These are phyloP conservation scores for Lactarius evosmus DNA, from an alignment of 768 basidiomycete genomes.

Conservation along the genomic window DNA sequence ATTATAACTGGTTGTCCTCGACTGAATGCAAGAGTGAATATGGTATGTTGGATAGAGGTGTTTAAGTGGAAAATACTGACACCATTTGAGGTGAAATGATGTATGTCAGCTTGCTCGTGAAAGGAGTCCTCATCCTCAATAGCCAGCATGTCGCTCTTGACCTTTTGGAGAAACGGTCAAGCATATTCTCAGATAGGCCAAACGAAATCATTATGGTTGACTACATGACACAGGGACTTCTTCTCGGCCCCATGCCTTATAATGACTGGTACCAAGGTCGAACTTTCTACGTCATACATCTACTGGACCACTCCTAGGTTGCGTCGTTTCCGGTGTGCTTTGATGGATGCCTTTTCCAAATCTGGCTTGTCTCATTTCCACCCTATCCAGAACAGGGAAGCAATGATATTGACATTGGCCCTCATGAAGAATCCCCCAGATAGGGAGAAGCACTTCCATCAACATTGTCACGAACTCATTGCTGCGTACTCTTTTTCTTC, in stretches of 20 bases:
- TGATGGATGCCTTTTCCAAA: slow-evolving; percentile 30
- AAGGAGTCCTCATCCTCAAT: slow-evolving; percentile 34
- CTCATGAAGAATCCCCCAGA: slow-evolving; percentile 32
- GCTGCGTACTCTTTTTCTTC: too few species aligned
- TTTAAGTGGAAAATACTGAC: background rate
- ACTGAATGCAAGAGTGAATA: background rate
- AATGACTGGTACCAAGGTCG: slow-evolving; percentile 16
- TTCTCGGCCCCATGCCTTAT: slow-evolving; percentile 29
- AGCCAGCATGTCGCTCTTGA: slow-evolving; percentile 31
- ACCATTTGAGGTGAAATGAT: slow-evolving; percentile 32
- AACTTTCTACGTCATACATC: background rate
- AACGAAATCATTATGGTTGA: slow-evolving; percentile 31
- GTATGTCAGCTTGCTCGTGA: slow-evolving; percentile 32
- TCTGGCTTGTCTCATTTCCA: slow-evolving; percentile 30
- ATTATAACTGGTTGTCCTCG: background rate
- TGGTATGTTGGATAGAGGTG: background rate
- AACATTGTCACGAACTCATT: too few species aligned
- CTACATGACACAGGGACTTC: slow-evolving; percentile 32
- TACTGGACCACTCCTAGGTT: slow-evolving; percentile 15
- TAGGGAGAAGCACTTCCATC: slow-evolving; percentile 32
- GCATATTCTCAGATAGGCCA: slow-evolving; percentile 35
- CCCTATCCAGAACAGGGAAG: slow-evolving; percentile 35
- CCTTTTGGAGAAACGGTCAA: slow-evolving; percentile 34
- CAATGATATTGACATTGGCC: slow-evolving; percentile 33
- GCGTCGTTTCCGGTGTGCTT: slow-evolving; percentile 31